phyloP scores from a whole-genome alignment of 2,329 filamentous ascomycete genomes.

The Colletotrichum sp. region DNA sequence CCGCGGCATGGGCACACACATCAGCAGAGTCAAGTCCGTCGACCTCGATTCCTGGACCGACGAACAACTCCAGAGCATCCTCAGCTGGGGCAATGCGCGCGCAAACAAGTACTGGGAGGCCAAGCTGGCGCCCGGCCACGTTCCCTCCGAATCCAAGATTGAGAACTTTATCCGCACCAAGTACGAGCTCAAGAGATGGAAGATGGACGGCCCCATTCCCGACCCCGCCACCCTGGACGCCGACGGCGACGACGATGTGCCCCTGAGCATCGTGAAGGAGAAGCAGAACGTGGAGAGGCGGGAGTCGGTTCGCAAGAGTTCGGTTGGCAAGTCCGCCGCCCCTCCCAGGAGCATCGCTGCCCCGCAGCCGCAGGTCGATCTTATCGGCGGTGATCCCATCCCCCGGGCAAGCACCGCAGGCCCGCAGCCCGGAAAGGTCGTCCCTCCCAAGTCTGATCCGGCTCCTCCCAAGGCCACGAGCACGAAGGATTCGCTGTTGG shows the following conservation, averaged over 20 bases:
- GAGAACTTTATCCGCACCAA: conserved; percentile 99
- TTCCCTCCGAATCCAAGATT: conserved; percentile 96
- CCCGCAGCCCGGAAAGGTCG: conserved; percentile 58
- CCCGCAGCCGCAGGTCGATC: conserved; percentile 67
- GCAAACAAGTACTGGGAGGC: conserved; percentile 99
- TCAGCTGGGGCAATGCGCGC: conserved; percentile 94
- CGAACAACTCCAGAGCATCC: conserved; percentile 91
- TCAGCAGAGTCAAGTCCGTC: conserved; percentile 96
- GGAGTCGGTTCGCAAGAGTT: conserved; percentile 65
- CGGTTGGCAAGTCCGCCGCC: conserved; percentile 49
- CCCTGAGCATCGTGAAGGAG: conserved; percentile 67
- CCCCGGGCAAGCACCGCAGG: conserved; percentile 78
- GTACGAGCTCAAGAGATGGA: conserved; percentile 98
- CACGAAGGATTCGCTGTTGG: conserved; percentile 88
- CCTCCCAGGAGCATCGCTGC: conserved; percentile 28
- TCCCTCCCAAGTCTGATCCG: conserved; percentile 66
- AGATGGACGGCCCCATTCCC: conserved; percentile 96
- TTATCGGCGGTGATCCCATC: conserved; percentile 79
- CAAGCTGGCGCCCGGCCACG: conserved; percentile 88
- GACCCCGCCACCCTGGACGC: conserved; percentile 87
- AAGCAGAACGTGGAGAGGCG: conserved; percentile 68
- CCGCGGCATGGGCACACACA: conserved; percentile 98
- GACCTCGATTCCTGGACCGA: conserved; percentile 99
- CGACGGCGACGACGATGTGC: conserved; percentile 85
- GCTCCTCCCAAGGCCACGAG: conserved; percentile 72